Percentiles rank a stretch among this genome's conserved stretches.
phyloP scores from a whole-genome alignment of 2,329 filamentous ascomycete species.

The Chrysoporthe austroafricana region DNA sequence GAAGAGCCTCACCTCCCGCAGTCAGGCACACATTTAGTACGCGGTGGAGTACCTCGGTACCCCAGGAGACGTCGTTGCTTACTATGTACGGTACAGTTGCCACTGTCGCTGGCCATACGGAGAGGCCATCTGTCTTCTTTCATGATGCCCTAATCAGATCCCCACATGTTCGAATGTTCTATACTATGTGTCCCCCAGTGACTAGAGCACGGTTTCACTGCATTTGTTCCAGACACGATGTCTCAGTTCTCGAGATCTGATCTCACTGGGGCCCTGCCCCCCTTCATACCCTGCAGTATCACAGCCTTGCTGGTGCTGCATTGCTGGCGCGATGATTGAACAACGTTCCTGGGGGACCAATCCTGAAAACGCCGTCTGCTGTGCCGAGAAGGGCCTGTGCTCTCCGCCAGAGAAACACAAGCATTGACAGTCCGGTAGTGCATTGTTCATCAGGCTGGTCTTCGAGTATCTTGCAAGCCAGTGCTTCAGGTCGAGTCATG shows the following conservation, averaged over 20 bases:
- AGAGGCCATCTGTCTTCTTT: slow-evolving; percentile 7
- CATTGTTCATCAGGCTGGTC: no score
- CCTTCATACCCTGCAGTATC: neutral
- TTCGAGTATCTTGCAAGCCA: neutral
- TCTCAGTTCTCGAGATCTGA: neutral
- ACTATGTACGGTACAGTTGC: neutral
- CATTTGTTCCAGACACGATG: neutral
- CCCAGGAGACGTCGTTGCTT: neutral
- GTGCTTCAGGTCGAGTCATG: neutral
- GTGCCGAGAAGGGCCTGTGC: no score
- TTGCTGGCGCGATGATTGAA: neutral
- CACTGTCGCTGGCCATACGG: neutral
- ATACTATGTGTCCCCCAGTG: neutral
- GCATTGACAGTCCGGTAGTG: no score
- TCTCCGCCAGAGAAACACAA: no score
- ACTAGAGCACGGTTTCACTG: neutral
- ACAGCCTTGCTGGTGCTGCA: neutral
- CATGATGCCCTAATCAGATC: neutral
- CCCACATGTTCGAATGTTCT: neutral
- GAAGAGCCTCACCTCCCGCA: slow-evolving; percentile 7
- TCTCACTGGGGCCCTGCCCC: neutral
- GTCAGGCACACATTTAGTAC: neutral
- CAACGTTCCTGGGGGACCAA: neutral
- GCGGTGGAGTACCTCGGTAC: neutral
- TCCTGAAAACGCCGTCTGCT: no score